Base-by-base conservation (phyloP, 192 early-diverging fungal species). In the Coemansia sp. region DNA sequence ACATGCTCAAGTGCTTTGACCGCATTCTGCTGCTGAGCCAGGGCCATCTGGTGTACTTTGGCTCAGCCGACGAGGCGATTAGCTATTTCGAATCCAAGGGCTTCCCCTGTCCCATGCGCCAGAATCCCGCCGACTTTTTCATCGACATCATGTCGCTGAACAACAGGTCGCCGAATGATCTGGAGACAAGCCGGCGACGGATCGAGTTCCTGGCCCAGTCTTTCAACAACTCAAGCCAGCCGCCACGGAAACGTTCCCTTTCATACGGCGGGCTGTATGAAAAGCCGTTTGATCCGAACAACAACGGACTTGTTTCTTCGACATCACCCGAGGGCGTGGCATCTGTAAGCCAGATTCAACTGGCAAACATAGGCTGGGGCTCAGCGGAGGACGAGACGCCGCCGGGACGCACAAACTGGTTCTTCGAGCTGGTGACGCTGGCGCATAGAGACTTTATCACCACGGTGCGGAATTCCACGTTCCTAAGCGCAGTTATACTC, bases 1-100 rank as follows among this genome's bases (percentile, higher is more conserved):
- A 96, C 66, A 95, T 98, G 70, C 92, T 93, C 64, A 85, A 87
- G 2, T 79, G 94, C 59, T 98, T 98, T 79, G 95, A 98, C 77
- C 87, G 93, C 46, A 72, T 96, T 19, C 79, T 98, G 23, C 74
- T 98, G 50, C 66, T 98, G 36, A 91, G 91, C 52, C 89, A 90
- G 65, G 94, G 94, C 20, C 77, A 86, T 41, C 63, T 92, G 56
- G 85, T 96, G 9, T 96, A 91, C 65, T 95, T 92, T 61, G 95
- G 95, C 34, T 84, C 89, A 22, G 85, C 89, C 5, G 62, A 56
- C 9, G 69, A 75, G 20, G 83, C 84, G 20, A 89, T 90, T 58
- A 72, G 77, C 19, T 89, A 93, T 68, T 93, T 98, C 71, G 81
- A 85, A 58, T 74, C 76, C 22, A 77, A 89, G 57, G 95, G 95